Base-by-base conservation (phyloP, 73 alveolate genomes). In the Paramecium tetraurelia region DNA sequence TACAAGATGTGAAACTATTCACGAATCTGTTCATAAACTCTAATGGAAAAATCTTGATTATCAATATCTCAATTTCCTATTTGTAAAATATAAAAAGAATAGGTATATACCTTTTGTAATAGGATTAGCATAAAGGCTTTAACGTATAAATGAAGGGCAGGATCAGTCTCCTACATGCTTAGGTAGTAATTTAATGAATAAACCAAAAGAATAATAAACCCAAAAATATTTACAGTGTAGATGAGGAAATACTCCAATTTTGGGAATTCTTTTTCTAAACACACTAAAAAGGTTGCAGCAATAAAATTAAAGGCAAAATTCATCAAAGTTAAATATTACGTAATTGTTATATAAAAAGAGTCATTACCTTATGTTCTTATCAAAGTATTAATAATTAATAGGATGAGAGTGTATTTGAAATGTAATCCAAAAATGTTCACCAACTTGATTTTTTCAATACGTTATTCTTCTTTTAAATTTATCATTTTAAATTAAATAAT, bases 1-100 rank as follows among this genome's bases (percentile, higher is more conserved):
- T 70, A 4, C 7, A 70, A 7, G 58, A 12, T 8, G 59, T 70
- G 31, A 29, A 70, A 27, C 29, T 11, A 33, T 70, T 22, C 7
- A 70, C 86, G 0, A 33, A 5, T 70, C 86, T 70, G 31, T 70
- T 70, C 57, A 36, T 18, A 18, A 70, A 33, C 40, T 70, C 86
- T n/a, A 29, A 18, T 10, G 50, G 50, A 24, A 70, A 70, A 29
- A 70, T 16, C 24, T 33, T 70, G 7, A 70, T 33, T 0, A 70
- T 36, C 40, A 70, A 70, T n/a, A 70, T 70, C 31, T 70, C 86
- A 27, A 70, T 70, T 70, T 70, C 86, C 86, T 70, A 70, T 18
- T 41, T 41, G 16, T 27, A 27, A 27, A 27, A 24, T 24, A 18
- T 20, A 29, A 0, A 33, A 27, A 27, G 31, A 10, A 29, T 70